Evolutionary conservation across 2,329 filamentous ascomycete genomes (phyloP).

Genomic region (Pyricularia sp.): DNA sequence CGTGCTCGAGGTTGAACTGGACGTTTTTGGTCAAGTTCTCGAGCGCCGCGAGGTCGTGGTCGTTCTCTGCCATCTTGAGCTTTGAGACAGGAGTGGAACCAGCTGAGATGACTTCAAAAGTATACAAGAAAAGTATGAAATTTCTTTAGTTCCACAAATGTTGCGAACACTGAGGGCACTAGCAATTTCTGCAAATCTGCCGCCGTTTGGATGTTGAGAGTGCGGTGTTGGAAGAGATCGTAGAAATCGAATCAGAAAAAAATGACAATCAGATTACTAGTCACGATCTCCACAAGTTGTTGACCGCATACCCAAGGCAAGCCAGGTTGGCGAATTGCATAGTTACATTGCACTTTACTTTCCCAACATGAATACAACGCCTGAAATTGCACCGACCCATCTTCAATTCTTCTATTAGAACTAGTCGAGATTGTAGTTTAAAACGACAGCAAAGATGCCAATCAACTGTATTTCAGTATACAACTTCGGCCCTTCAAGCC

Average conservation of each 20-base stretch:
- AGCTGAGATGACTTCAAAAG: neutral
- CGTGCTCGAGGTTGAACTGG: constrained; percentile 61
- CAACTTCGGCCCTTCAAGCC: neutral
- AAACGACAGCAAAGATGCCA: neutral
- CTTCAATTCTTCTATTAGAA: neutral
- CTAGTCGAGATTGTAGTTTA: neutral
- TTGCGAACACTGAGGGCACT: neutral
- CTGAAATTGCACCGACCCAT: no score
- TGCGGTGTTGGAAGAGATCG: neutral
- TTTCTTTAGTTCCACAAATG: neutral
- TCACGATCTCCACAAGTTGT: neutral
- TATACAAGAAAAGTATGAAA: neutral
- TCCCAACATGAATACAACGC: neutral
- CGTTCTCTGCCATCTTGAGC: constrained; percentile 6
- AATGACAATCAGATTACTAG: neutral
- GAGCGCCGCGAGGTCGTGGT: constrained; percentile 10
- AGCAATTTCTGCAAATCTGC: neutral
- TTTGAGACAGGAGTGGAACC: neutral
- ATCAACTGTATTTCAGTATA: neutral
- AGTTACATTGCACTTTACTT: neutral
- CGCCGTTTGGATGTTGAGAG: neutral
- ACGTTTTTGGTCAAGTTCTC: constrained; percentile 47
- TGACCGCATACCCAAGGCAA: neutral
- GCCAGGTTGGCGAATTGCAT: neutral
- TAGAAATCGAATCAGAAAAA: neutral